These are phyloP conservation scores for Gigaspora rosea DNA, from an alignment of 192 early-diverging fungal species.

Conservation along the genomic window DNA sequence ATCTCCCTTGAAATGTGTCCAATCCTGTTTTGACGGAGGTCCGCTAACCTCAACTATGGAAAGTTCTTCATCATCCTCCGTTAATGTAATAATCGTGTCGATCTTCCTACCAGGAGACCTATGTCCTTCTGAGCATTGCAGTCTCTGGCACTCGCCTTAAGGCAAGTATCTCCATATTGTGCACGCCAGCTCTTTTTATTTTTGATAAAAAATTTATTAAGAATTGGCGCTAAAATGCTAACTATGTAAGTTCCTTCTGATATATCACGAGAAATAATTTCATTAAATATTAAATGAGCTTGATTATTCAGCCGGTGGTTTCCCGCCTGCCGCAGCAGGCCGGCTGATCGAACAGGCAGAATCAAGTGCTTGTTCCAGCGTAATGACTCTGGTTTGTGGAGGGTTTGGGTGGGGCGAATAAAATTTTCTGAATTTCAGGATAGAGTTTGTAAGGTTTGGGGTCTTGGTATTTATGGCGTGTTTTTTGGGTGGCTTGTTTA, in stretches of 20 bases:
- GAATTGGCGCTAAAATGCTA: background rate
- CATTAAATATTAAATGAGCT: background rate
- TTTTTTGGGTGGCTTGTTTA: too few relatives aligned
- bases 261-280: slow-evolving; percentile 20
- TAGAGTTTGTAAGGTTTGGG: too few relatives aligned
- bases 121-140: background rate
- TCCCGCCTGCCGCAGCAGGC: too few relatives aligned
- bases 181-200: slow-evolving; percentile 16
- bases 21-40: slow-evolving; percentile 17
- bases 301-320: too few relatives aligned
- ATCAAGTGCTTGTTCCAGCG: too few relatives aligned
- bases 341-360: too few relatives aligned
- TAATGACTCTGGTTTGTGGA: too few relatives aligned
- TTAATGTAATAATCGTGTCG: slow-evolving; percentile 15
- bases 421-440: too few relatives aligned
- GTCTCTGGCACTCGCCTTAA: background rate
- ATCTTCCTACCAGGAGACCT: slow-evolving; percentile 11
- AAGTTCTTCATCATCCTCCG: slow-evolving; percentile 14
- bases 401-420: too few relatives aligned
- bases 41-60: slow-evolving; percentile 25
- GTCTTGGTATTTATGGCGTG: too few relatives aligned
- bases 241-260: slow-evolving; percentile 13
- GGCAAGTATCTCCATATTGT: slow-evolving; percentile 24
- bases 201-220: slow-evolving; percentile 20
- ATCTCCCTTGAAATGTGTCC: slow-evolving; percentile 20